Percentiles rank a stretch among this genome's conserved stretches.
Conservation (phyloP, 2,329 filamentous ascomycete genomes). For the Fusarium pseudonygamai region DNA sequence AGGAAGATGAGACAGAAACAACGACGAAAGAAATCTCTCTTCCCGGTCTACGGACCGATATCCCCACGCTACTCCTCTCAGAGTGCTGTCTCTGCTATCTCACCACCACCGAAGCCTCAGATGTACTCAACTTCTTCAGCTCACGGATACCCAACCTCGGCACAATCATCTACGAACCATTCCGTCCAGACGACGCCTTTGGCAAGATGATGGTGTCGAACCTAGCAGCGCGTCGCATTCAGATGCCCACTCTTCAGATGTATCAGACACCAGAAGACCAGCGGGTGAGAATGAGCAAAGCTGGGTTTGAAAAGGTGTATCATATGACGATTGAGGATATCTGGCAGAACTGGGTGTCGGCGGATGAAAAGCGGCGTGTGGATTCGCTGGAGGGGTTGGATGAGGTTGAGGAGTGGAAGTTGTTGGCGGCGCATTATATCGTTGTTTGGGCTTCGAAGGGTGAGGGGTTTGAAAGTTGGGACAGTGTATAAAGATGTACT, state of each 20-base stretch:
- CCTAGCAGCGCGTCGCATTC: conserved; percentile 81
- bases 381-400: conserved; percentile 87
- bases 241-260: conserved; percentile 80
- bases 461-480: conserved; percentile 34
- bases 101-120: conserved; percentile 68
- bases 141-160: conserved; percentile 58
- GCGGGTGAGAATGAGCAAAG: conserved; percentile 68
- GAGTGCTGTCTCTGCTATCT: conserved; percentile 98
- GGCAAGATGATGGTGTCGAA: conserved; percentile 94
- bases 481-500: conserved; percentile 7
- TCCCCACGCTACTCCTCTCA: conserved; percentile 87
- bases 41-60: conserved; percentile 58
- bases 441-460: conserved; percentile 85
- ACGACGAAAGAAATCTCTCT: conserved; percentile 20
- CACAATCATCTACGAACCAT: conserved; percentile 88
- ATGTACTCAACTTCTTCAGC: conserved; percentile 73
- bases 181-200: conserved; percentile 84
- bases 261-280: conserved; percentile 78
- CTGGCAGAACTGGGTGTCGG: conserved; percentile 78
- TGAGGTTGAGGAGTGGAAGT: conserved; percentile 92
- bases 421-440: conserved; percentile 89
- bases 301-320: conserved; percentile 67
- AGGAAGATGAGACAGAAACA: background rate
- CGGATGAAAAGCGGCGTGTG: conserved; percentile 80
- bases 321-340: conserved; percentile 64